These are phyloP conservation scores for Hemileccinum rubropunctum DNA, from an alignment of 768 basidiomycete species.

Conservation along the genomic window DNA sequence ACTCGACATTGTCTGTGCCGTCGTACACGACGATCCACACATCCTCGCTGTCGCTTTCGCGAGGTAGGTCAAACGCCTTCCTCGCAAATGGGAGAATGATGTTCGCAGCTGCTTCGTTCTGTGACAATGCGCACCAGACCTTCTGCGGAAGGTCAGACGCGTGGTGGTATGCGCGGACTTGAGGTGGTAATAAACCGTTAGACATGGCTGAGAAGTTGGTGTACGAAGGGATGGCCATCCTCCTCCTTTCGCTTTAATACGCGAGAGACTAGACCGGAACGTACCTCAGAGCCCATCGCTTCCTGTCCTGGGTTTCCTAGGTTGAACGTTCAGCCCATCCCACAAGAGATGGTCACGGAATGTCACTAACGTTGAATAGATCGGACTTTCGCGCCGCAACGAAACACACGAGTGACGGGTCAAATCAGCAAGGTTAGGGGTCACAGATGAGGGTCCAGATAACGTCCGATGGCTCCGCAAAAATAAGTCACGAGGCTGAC, in stretches of 20 bases:
- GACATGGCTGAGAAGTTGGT: too few species aligned
- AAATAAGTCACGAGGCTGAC: too few species aligned
- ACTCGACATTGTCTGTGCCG: constrained; percentile 18
- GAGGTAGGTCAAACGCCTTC: constrained; percentile 20
- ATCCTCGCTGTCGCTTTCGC: not conserved
- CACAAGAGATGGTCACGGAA: not conserved
- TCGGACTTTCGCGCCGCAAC: not conserved
- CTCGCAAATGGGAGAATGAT: constrained; percentile 39
- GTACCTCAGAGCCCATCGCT: not conserved
- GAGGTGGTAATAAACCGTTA: not conserved
- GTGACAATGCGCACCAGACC: constrained; percentile 31
- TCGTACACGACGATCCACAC: constrained; percentile 34
- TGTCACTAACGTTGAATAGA: not conserved
- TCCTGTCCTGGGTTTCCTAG: too few species aligned
- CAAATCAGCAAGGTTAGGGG: too few species aligned
- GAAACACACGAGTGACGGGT: not conserved
- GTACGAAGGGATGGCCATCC: too few species aligned
- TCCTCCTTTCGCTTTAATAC: too few species aligned
- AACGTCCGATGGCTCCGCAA: too few species aligned
- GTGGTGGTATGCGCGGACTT: constrained; percentile 1
- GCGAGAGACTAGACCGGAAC: not conserved
- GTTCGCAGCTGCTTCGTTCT: constrained; percentile 36
- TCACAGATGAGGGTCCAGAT: too few species aligned
- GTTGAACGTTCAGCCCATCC: not conserved
- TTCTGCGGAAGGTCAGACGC: constrained; percentile 15